Conservation (phyloP, 768 basidiomycete species). For the Piloderma croceum region DNA sequence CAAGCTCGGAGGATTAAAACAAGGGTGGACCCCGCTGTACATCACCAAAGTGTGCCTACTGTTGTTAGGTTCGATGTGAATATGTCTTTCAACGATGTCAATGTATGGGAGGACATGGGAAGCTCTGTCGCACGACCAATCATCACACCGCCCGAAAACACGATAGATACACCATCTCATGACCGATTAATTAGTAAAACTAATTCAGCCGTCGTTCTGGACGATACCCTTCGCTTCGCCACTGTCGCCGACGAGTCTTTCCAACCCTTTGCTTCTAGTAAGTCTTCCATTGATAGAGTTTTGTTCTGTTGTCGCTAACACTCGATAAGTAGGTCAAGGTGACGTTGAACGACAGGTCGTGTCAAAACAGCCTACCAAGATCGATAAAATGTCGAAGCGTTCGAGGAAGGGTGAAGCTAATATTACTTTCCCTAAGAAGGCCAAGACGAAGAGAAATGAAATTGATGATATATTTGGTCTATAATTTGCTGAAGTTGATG, state of each 20-base stretch:
- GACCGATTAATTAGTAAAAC: too few species aligned
- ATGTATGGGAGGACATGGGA: neutral
- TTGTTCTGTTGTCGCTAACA: neutral
- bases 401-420: conserved; percentile 10
- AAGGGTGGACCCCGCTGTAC: neutral
- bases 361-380: neutral
- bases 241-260: neutral
- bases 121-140: too few species aligned
- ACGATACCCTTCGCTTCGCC: too few species aligned
- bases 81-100: neutral
- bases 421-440: conserved; percentile 37
- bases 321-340: neutral
- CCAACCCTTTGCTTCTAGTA: neutral
- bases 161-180: too few species aligned
- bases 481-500: too few species aligned
- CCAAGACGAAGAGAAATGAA: conserved; percentile 44
- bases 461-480: conserved; percentile 67
- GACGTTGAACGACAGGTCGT: neutral
- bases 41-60: conserved; percentile 1
- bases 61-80: neutral
- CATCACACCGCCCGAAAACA: too few species aligned
- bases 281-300: neutral
- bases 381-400: conserved; percentile 3
- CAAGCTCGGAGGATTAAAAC: neutral
- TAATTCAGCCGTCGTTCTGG: too few species aligned